A percentile compares a stretch with the other conserved stretches of the same genome.
phyloP scores from a whole-genome alignment of 106 monocot species.

The Phalaenopsis equestris region DNA sequence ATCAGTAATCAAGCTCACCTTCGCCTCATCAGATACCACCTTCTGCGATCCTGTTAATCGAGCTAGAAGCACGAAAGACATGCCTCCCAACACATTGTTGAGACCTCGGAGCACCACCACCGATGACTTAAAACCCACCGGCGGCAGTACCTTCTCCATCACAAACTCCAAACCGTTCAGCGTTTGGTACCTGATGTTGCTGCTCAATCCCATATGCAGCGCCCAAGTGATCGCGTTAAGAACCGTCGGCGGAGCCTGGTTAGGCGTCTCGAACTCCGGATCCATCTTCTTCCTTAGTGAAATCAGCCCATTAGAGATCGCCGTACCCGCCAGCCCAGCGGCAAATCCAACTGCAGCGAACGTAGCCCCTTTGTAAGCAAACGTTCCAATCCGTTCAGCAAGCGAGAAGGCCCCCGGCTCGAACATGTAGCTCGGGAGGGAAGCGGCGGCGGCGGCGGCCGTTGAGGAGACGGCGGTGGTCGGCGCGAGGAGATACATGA shows the following conservation, averaged over 20 bases:
- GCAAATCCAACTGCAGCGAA: slow-evolving; percentile 54
- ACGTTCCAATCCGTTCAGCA: slow-evolving; percentile 26
- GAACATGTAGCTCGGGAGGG: slow-evolving; percentile 61
- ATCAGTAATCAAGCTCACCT: slow-evolving; percentile 20
- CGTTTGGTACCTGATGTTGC: slow-evolving; percentile 70
- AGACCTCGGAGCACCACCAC: slow-evolving; percentile 51
- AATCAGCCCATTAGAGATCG: slow-evolving; percentile 49
- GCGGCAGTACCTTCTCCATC: slow-evolving; percentile 35
- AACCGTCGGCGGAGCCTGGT: slow-evolving; percentile 57
- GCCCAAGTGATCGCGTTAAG: slow-evolving; percentile 68
- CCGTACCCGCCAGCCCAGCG: slow-evolving; percentile 50
- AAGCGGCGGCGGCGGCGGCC: background rate
- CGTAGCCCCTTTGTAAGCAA: slow-evolving; percentile 44
- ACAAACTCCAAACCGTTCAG: slow-evolving; percentile 60
- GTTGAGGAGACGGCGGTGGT: slow-evolving; percentile 24
- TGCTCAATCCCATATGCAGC: slow-evolving; percentile 58
- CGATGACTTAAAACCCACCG: slow-evolving; percentile 42
- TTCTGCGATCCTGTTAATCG: slow-evolving; percentile 73
- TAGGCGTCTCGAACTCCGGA: slow-evolving; percentile 57
- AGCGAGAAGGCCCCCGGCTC: slow-evolving; percentile 38
- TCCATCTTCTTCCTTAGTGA: slow-evolving; percentile 56
- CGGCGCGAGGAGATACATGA: slow-evolving; percentile 56
- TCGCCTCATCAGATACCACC: slow-evolving; percentile 8
- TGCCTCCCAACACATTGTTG: slow-evolving; percentile 65
- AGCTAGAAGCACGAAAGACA: slow-evolving; percentile 47